Evolutionary conservation across 345 rosid genomes (phyloP), one percentile per base, ranked within the genome.

Genomic region (Populus pruinosa): DNA sequence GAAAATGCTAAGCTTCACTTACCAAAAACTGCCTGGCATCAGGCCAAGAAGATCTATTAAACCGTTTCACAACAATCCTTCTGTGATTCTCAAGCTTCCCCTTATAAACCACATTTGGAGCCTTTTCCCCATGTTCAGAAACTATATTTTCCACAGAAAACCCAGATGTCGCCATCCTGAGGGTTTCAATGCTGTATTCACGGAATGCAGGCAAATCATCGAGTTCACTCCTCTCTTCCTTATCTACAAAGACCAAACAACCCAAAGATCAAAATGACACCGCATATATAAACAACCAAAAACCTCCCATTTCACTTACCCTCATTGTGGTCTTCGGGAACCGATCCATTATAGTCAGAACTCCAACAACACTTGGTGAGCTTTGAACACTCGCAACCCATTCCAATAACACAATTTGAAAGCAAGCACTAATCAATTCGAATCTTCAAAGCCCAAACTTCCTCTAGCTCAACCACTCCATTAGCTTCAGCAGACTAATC

Each of bases 61-160:
- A 86, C 21, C 84, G 80, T 72, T 86, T 86, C 50, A 86, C 88
- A 64, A 78, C 86, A 78, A 86, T 74, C 80, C 75, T 80, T 75
- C 74, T 81, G 70, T 86, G 88, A 79, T 78, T 76, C 71, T 86
- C 85, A 67, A 86, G 77, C 83, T 76, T 86, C 64, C 88, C 88
- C 80, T 75, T 83, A 74, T 85, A 85, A 61, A 85, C 88, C 74
- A 85, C 84, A 78, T 85, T 85, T 2, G 86, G 88, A 50, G 88
- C 88, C 74, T 83, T 85, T 49, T 85, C 88, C 43, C 88, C 88
- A 41, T 85, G 88, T 80, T 85, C 88, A 75, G 88, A 85, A 75
- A 85, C 88, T 76, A 85, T 83, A 80, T 85, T 85, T 67, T 83
- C 88, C 50, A 67, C 79, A 44, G 88, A 74, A 79, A 86, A 86